These are phyloP conservation scores for Trichophyton benhamiae DNA, from an alignment of 2,329 filamentous ascomycete species.

Conservation along the genomic window DNA sequence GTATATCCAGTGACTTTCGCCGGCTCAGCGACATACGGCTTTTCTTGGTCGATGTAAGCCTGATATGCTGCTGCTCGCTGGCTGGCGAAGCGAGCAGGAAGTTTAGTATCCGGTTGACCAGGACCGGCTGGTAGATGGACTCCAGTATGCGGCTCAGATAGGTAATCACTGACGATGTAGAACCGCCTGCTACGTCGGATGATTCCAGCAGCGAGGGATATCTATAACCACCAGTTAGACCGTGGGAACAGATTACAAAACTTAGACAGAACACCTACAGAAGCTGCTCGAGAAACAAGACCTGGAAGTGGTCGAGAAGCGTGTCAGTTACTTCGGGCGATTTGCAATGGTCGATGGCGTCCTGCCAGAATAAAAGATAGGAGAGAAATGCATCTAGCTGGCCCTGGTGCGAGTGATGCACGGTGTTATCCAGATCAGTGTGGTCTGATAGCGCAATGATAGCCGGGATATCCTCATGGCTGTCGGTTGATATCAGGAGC, in stretches of 20 bases:
- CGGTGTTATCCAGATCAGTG: conserved; percentile 57
- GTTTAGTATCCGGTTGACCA: conserved; percentile 85
- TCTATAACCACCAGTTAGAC: conserved; percentile 33
- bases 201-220: conserved; percentile 94
- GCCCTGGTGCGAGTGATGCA: conserved; percentile 64
- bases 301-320: conserved; percentile 89
- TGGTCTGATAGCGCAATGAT: conserved; percentile 86
- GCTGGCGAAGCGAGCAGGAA: conserved; percentile 72
- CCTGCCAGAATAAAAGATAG: conserved; percentile 94
- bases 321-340: conserved; percentile 87
- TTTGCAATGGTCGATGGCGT: conserved; percentile 88
- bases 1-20: conserved; percentile 77
- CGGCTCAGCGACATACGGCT: conserved; percentile 50
- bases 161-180: conserved; percentile 87
- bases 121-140: conserved; percentile 79
- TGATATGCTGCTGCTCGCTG: conserved; percentile 23
- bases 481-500: conserved; percentile 68
- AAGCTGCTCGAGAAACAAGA: conserved; percentile 88
- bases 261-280: conserved; percentile 45
- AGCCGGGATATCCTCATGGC: conserved; percentile 58
- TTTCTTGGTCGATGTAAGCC: conserved; percentile 43
- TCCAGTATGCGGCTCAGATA: conserved; percentile 86
- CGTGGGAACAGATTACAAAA: no score
- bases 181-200: conserved; percentile 91
- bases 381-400: conserved; percentile 90